Conservation (phyloP, 2,329 filamentous ascomycete species). For the Xylaria sp. region DNA sequence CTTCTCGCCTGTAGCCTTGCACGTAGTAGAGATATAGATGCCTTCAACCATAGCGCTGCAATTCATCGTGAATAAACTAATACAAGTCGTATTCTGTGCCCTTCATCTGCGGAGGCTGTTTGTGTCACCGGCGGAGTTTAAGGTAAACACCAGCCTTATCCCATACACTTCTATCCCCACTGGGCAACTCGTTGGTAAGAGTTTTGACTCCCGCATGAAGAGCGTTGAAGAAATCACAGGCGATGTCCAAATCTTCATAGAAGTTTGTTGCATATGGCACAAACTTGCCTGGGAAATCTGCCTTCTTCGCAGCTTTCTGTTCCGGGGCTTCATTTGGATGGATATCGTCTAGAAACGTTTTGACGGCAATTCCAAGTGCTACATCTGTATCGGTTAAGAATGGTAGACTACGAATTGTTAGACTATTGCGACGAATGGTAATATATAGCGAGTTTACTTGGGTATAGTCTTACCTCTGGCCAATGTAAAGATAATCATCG, state of each 20-base stretch:
- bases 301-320: slow-evolving; percentile 56
- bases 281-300: slow-evolving; percentile 62
- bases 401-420: slow-evolving; percentile 62
- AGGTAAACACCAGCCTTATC: slow-evolving; percentile 66
- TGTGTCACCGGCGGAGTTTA: slow-evolving; percentile 47
- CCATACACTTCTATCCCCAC: slow-evolving; percentile 63
- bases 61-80: slow-evolving; percentile 16
- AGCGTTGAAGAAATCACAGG: slow-evolving; percentile 67
- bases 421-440: slow-evolving; percentile 6
- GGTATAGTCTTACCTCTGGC: slow-evolving; percentile 67
- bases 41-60: slow-evolving; percentile 9
- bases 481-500: slow-evolving; percentile 73
- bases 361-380: slow-evolving; percentile 80
- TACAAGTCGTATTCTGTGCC: slow-evolving; percentile 5
- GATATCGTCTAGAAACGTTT: slow-evolving; percentile 81
- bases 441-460: slow-evolving; percentile 1
- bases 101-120: slow-evolving; percentile 7
- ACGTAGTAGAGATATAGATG: slow-evolving; percentile 15
- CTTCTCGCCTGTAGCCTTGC: slow-evolving; percentile 5
- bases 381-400: slow-evolving; percentile 77
- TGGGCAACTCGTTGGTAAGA: slow-evolving; percentile 58
- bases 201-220: slow-evolving; percentile 67
- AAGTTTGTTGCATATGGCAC: slow-evolving; percentile 70
- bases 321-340: slow-evolving; percentile 65
- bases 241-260: slow-evolving; percentile 67